A percentile compares a stretch with the other conserved stretches of the same genome.
Conservation (phyloP, 2,329 filamentous ascomycete species). For the Fusarium chaquense region DNA sequence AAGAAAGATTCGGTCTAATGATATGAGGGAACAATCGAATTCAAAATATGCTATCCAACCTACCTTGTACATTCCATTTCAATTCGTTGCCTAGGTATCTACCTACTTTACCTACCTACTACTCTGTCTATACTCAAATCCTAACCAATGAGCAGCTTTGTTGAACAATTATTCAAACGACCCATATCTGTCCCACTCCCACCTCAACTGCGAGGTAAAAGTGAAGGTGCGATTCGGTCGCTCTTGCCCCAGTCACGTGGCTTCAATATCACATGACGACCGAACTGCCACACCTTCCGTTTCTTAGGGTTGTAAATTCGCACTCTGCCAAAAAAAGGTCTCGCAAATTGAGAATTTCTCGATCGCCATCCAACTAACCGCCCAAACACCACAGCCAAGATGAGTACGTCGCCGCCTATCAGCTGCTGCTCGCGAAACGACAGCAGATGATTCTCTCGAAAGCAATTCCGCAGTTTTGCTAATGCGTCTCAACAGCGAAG, state of each 20-base stretch:
- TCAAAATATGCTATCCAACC: neutral
- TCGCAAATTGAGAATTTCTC: constrained; percentile 53
- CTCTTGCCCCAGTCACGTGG: constrained; percentile 46
- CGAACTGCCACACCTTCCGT: constrained; percentile 40
- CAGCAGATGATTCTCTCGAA: constrained; percentile 38
- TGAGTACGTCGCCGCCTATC: constrained; percentile 62
- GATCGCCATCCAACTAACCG: constrained; percentile 56
- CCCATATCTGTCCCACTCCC: neutral
- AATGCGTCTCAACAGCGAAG: constrained; percentile 60
- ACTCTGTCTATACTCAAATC: neutral
- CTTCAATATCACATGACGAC: constrained; percentile 48
- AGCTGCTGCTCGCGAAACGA: constrained; percentile 30
- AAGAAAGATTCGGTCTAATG: neutral
- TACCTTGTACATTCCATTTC: neutral
- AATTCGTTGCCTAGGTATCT: neutral
- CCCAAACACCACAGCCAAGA: constrained; percentile 64
- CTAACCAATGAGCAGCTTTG: neutral
- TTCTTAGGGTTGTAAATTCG: constrained; percentile 53
- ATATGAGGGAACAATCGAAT: neutral
- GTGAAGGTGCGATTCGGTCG: neutral
- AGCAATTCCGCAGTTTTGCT: constrained; percentile 35
- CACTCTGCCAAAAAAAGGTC: constrained; percentile 56
- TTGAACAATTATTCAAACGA: neutral
- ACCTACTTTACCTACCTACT: neutral
- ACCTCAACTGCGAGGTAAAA: neutral